Evolutionary conservation across 495 filamentous ascomycete species (phyloP).

Genomic region (Delitschia confertaspora): DNA sequence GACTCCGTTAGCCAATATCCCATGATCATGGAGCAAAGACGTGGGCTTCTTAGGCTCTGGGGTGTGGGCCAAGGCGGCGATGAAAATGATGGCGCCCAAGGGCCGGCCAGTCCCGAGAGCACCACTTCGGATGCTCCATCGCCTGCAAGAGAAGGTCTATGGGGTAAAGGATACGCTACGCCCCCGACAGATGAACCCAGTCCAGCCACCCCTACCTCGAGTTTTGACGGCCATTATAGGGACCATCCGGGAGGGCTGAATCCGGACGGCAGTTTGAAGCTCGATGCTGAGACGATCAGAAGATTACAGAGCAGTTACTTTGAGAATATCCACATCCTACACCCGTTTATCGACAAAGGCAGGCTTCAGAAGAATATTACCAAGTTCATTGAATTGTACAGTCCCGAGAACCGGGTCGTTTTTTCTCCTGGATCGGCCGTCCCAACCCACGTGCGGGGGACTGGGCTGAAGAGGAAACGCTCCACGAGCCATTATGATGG

Average conservation of each 20-base stretch:
- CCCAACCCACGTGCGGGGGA: slow-evolving; percentile 7
- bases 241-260: slow-evolving; percentile 43
- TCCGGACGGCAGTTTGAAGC: slow-evolving; percentile 52
- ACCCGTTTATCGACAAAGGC: slow-evolving; percentile 67
- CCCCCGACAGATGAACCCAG: not conserved
- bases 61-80: slow-evolving; percentile 22
- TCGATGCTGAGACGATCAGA: slow-evolving; percentile 53
- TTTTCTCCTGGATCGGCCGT: slow-evolving; percentile 22
- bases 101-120: slow-evolving; percentile 17
- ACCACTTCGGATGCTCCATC: slow-evolving; percentile 9
- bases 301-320: slow-evolving; percentile 63
- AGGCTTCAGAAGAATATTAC: slow-evolving; percentile 43
- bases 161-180: slow-evolving; percentile 12
- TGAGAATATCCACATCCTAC: slow-evolving; percentile 74
- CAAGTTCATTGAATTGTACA: slow-evolving; percentile 38
- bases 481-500: slow-evolving; percentile 29
- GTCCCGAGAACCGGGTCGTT: slow-evolving; percentile 20
- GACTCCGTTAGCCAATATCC: slow-evolving; percentile 53
- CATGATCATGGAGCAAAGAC: slow-evolving; percentile 60
- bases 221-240: not conserved
- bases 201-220: too few species aligned
- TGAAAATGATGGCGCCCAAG: slow-evolving; percentile 11
- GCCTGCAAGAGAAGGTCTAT: slow-evolving; percentile 15
- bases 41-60: slow-evolving; percentile 22
- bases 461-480: slow-evolving; percentile 49